These are phyloP conservation scores for Symbiodinium natans DNA, from an alignment of 73 alveolate species.

Conservation along the genomic window DNA sequence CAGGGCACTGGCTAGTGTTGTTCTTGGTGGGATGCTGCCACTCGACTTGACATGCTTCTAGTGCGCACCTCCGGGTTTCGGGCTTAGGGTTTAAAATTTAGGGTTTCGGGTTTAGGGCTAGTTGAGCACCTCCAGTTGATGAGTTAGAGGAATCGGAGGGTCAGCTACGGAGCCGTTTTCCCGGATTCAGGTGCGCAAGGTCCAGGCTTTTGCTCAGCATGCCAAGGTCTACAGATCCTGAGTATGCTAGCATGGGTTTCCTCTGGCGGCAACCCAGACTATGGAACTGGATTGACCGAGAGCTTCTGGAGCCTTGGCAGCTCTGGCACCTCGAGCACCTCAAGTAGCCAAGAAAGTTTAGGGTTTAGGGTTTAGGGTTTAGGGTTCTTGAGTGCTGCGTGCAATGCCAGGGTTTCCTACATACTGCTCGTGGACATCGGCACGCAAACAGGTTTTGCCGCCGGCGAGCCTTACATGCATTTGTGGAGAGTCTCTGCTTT, in stretches of 20 bases:
- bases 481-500: too few relatives aligned
- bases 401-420: conserved; percentile 39
- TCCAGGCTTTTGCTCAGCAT: too few relatives aligned
- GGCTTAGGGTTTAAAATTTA: not conserved
- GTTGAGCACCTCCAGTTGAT: too few relatives aligned
- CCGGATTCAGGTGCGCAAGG: too few relatives aligned
- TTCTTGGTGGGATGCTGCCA: conserved; percentile 51
- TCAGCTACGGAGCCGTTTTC: too few relatives aligned
- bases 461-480: conserved; percentile 11
- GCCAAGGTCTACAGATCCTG: conserved; percentile 63
- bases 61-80: not conserved
- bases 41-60: not conserved
- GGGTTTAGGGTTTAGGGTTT: too few relatives aligned
- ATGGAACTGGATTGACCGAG: conserved; percentile 47
- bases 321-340: not conserved
- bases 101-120: too few relatives aligned
- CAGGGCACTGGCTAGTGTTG: conserved; percentile 58
- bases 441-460: conserved; percentile 59
- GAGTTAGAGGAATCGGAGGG: too few relatives aligned
- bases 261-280: conserved; percentile 51
- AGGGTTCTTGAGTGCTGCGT: too few relatives aligned
- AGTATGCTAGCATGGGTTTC: conserved; percentile 62
- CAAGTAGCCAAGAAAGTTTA: too few relatives aligned
- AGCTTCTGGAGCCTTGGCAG: conserved; percentile 56
- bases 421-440: conserved; percentile 82